Conservation (phyloP, 352 stramenopile species). For the Hyaloperonospora arabidopsidis region DNA sequence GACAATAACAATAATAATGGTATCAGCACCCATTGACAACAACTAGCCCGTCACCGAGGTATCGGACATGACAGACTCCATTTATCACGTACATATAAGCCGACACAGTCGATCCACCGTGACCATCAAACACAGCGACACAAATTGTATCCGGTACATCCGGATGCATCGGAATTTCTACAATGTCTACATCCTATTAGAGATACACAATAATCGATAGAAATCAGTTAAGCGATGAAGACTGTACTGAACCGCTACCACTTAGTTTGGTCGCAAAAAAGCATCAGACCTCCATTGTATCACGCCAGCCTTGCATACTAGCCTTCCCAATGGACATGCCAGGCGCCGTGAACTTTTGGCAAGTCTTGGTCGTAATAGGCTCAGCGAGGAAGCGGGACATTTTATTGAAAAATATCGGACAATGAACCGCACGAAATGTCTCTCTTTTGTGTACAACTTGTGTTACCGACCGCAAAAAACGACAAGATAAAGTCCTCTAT, state of each 20-base stretch:
- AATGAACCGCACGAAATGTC: no score
- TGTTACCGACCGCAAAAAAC: no score
- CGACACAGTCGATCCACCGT: conserved; percentile 63
- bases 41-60: no score
- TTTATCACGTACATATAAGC: conserved; percentile 46
- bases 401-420: conserved; percentile 6
- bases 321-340: conserved; percentile 59
- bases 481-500: conserved; percentile 3
- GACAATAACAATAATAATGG: no score
- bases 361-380: conserved; percentile 70
- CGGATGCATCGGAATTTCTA: conserved; percentile 55
- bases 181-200: conserved; percentile 62
- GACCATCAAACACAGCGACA: conserved; percentile 80
- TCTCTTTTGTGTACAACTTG: no score
- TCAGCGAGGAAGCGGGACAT: conserved; percentile 85
- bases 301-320: conserved; percentile 80
- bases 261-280: no score
- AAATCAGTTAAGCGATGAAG: no score
- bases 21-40: no score
- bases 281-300: conserved; percentile 67
- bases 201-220: no score
- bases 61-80: no score
- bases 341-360: conserved; percentile 30
- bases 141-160: conserved; percentile 47
- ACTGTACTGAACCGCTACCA: no score